Evolutionary conservation across 78 protist genomes (phyloP).

Genomic region (Reticulomyxa filosa): DNA sequence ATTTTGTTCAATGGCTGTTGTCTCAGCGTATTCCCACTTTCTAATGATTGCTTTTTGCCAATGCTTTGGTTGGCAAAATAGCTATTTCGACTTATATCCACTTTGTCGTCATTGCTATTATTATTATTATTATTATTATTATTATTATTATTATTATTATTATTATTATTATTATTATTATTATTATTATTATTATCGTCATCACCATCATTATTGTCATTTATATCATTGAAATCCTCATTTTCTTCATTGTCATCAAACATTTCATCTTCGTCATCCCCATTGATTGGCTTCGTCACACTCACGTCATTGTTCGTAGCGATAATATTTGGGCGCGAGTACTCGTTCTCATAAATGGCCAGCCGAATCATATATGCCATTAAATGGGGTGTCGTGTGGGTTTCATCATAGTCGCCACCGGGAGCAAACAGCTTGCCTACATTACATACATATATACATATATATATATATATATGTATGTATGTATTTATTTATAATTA

Average conservation of each 20-base stretch:
- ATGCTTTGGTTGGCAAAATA: no score
- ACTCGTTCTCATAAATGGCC: neutral
- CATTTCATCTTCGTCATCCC: neutral
- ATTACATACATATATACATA: neutral
- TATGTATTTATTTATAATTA: neutral
- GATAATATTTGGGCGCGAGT: neutral
- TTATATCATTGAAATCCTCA: neutral
- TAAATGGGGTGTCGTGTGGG: neutral
- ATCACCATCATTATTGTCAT: neutral
- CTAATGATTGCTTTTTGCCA: no score
- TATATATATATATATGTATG: neutral
- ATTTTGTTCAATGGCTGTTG: no score
- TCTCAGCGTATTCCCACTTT: no score
- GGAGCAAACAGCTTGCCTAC: neutral
- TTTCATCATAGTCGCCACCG: neutral
- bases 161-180: neutral
- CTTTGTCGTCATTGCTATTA: neutral
- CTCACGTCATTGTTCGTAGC: neutral
- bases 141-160: neutral
- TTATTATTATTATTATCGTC: neutral
- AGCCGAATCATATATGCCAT: neutral
- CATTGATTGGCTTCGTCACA: neutral
- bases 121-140: neutral
- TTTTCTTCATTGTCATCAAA: neutral
- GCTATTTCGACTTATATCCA: no score